phyloP scores from a whole-genome alignment of 352 stramenopile genomes.

The Phytophthora sp. region DNA sequence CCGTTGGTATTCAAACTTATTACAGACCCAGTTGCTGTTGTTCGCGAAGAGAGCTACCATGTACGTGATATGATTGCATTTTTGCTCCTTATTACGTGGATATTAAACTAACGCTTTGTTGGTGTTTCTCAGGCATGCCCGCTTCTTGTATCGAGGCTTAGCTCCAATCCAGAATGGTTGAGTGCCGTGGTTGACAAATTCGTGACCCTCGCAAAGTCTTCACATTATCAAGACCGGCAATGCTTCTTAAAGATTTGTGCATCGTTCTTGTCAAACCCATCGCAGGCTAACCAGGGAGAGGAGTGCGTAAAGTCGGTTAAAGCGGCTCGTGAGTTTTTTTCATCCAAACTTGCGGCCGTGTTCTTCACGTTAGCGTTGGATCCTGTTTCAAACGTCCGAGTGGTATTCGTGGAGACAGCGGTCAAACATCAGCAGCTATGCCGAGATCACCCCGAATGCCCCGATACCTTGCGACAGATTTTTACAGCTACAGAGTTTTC shows the following conservation, averaged over 20 bases:
- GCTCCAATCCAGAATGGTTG: constrained; percentile 53
- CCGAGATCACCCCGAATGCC: constrained; percentile 34
- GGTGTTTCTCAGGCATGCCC: constrained; percentile 57
- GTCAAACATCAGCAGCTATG: constrained; percentile 54
- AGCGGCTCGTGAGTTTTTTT: constrained; percentile 49
- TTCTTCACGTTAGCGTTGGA: constrained; percentile 73
- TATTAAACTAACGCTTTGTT: constrained; percentile 4
- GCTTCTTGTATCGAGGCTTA: constrained; percentile 57
- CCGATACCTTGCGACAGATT: constrained; percentile 27
- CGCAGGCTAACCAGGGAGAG: neutral
- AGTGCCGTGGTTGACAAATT: constrained; percentile 56
- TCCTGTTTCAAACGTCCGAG: constrained; percentile 75
- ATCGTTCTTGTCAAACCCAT: constrained; percentile 47
- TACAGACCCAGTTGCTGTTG: constrained; percentile 75
- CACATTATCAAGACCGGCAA: constrained; percentile 70
- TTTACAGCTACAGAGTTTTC: constrained; percentile 26
- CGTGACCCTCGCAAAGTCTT: constrained; percentile 53
- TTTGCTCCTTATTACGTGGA: too few species aligned
- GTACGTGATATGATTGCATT: constrained; percentile 26
- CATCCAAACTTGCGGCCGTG: constrained; percentile 40
- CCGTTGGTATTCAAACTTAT: constrained; percentile 78
- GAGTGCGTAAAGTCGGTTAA: constrained; percentile 13
- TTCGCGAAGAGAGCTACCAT: constrained; percentile 75
- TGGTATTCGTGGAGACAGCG: constrained; percentile 60
- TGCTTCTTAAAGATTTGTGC: constrained; percentile 71